Base-by-base conservation (phyloP, 2,329 filamentous ascomycete species). In the Apiospora saccharicola region DNA sequence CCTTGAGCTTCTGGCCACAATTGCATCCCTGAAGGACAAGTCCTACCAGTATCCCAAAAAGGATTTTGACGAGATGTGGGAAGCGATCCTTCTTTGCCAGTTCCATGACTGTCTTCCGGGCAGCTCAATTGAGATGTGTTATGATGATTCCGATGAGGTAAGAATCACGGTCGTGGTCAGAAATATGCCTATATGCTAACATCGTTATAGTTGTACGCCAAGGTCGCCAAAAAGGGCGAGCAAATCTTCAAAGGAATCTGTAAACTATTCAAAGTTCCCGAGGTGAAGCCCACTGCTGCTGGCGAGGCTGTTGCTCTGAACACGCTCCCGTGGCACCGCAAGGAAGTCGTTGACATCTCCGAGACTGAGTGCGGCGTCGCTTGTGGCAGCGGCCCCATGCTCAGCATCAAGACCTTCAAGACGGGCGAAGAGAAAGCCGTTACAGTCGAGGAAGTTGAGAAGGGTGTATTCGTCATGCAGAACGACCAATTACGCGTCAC, bases 61-160 rank as follows among this genome's bases (percentile, higher is more conserved):
- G 80, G 91, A 96, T n/a, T 92, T 99, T 71, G 96, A 99, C 79
- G 89, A 92, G 72, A 97, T 99, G 91, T 99, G 96, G 96, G 96
- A 98, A 85, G 88, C 89, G 71, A 92, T 96, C 3, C 87, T 98
- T 34, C 89, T 98, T 37, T 98, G 96, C 76, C 96, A 99, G 79
- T 99, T 99, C 87, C 96, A 99, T 76, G 96, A 99, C 80, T 98
- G 96, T 80, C 87, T 99, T 70, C 96, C 96, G 0, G 96, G 96
- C 71, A 98, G 94, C 80, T 94, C 91, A 46, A 98, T 99, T 77
- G 95, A 97, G 82, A 98, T 98, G 95, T 98, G 95, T 82, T 98
- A 98, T 78, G 94, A 97, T 81, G 96, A 99, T 80, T 97, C 95
- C 3, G 93, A 98, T 80, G 89, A 95, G 84, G 89, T 90, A 82